These are phyloP conservation scores for Novymonas esmeraldas DNA, from an alignment of 208 protist species.

Conservation along the genomic window DNA sequence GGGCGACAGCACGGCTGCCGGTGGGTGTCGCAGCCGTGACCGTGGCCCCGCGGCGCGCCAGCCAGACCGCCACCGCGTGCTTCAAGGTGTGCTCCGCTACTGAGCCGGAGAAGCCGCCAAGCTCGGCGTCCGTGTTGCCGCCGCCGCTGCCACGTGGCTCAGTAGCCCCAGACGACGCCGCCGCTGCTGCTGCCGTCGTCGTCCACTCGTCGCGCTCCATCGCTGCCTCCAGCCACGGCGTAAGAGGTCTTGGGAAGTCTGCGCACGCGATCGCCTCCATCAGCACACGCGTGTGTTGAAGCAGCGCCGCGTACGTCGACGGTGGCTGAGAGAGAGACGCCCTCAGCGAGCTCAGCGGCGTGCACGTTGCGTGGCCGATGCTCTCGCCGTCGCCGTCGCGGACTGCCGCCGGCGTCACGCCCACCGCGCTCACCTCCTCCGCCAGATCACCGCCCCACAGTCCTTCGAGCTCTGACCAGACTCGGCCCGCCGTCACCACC, in stretches of 20 bases:
- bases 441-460: slow-evolving; percentile 14
- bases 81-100: slow-evolving; percentile 20
- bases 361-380: background rate
- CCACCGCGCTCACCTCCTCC: background rate
- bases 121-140: slow-evolving; percentile 4
- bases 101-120: too few species aligned
- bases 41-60: slow-evolving; percentile 42
- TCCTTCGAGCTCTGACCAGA: slow-evolving; percentile 30
- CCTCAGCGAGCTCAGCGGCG: background rate
- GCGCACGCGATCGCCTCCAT: slow-evolving; percentile 12
- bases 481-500: slow-evolving; percentile 22
- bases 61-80: slow-evolving; percentile 38
- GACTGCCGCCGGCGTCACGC: background rate
- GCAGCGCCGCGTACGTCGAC: slow-evolving; percentile 18
- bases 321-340: slow-evolving; percentile 27
- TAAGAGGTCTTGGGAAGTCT: slow-evolving; percentile 11
- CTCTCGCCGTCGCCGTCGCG: background rate
- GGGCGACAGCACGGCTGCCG: slow-evolving; percentile 34
- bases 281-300: slow-evolving; percentile 28
- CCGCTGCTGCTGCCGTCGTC: background rate
- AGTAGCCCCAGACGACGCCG: background rate
- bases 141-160: background rate
- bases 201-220: slow-evolving; percentile 28
- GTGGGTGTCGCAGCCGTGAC: slow-evolving; percentile 41
- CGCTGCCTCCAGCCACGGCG: slow-evolving; percentile 21